Base-by-base conservation (phyloP, 192 early-diverging fungal genomes). In the Backusella westeae region DNA sequence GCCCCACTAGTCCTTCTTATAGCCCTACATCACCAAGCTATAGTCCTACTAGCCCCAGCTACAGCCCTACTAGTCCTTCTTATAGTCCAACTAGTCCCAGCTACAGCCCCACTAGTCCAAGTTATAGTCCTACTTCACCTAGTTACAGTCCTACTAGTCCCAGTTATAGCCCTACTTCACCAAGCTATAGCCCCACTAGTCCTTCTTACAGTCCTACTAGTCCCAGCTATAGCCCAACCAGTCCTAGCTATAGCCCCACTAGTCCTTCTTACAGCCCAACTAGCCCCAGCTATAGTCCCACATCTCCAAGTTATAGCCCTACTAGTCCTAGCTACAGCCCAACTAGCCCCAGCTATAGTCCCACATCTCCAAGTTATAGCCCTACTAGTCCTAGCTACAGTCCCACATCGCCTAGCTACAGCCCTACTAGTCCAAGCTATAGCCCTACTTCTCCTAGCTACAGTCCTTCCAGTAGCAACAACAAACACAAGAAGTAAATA, bases 81-180 rank as follows among this genome's bases (percentile, higher is more conserved):
- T 94, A 94, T 78, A 85, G 78, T 8, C 94, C 94, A 0, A 94
- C 93, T 6, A 83, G 78, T 7, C 94, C 94, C 1, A 82, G 78
- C 0, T 96, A 96, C 79, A 88, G 80, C 3, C 92, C 93, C 14
- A 89, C 92, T 1, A 87, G 85, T n/a, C 92, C 91, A 32, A 80
- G 81, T 71, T 81, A 86, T 26, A 84, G 85, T 82, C 85, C 93
- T 46, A 86, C 82, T 82, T 87, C 6, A 34, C 92, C 92, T 29
- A 84, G 80, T 72, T 94, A 93, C 75, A 90, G 89, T 12, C 94
- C 94, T 0, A 94, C 93, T 1, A 84, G 80, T 12, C 94, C 94
- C 4, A 81, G 77, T 2, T 96, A 96, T 80, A 89, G 82, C 2
- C 93, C 89, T 0, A 86, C 89, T 8, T 81, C 79, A 88, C 91